Evolutionary conservation across 306 rosid species (phyloP), one percentile per base, ranked within the genome.

Genomic region (Lupinus albus): DNA sequence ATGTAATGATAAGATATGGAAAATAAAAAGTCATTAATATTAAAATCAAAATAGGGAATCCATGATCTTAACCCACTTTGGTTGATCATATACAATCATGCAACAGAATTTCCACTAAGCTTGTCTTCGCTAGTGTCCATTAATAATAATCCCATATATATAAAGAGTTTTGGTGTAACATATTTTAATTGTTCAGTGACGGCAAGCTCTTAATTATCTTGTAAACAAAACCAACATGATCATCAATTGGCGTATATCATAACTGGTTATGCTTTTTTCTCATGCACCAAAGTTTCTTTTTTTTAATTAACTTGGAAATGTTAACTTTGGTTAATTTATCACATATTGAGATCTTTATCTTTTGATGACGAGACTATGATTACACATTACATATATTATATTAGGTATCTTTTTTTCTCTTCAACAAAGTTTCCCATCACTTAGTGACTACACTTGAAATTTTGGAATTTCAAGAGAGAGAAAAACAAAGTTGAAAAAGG

Each of bases 61-160:
- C 81, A 68, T 76, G 38, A 33, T 76, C 70, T 57, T 35, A 67
- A 72, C 76, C 79, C 85, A 76, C 82, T 72, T 28, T 67, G 36
- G 14, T 63, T 47, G 77, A 70, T 33, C 38, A 33, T 46, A 45
- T 67, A 47, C 72, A 71, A 70, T 53, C 14, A 67, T 72, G 69
- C 79, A 76, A 76, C 65, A 61, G 45, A 80, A 72, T 61, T 38
- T 70, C 82, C 85, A 81, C 81, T 61, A 76, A 13, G 16, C 70
- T 67, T 71, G 25, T 53, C 58, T 76, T 67, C 61, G 38, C 68
- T 44, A 16, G 39, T 56, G 17, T 50, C 42, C 51, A 50, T 38
- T 36, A 56, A 21, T 63, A 64, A 5, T 68, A 57, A 47, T 58
- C n/a, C 12, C 42, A 36, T 8, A 39, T 10, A 17, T 25, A 48